These are phyloP conservation scores for Berberis thunbergii DNA, from an alignment of 164 flowering plant species.

Conservation along the genomic window DNA sequence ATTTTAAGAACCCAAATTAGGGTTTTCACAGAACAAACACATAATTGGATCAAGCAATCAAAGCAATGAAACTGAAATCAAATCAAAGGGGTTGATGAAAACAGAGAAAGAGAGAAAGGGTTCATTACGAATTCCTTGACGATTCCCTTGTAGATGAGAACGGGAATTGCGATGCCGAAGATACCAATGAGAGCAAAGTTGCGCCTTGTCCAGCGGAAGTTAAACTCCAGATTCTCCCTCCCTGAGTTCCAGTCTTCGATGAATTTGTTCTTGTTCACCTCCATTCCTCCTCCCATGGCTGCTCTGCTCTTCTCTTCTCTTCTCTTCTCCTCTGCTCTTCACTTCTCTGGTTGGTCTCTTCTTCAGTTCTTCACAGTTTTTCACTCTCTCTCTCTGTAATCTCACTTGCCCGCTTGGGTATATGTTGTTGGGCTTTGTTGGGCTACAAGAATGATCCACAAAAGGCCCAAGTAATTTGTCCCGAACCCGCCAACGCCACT, in stretches of 20 bases:
- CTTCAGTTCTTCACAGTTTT: too few species aligned
- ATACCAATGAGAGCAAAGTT: constrained; percentile 66
- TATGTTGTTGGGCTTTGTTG: too few species aligned
- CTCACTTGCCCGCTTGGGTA: too few species aligned
- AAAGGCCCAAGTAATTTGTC: too few species aligned
- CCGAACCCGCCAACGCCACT: too few species aligned
- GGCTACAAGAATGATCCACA: too few species aligned
- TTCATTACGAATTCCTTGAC: constrained; percentile 65
- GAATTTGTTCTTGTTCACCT: constrained; percentile 64
- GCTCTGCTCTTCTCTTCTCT: not conserved
- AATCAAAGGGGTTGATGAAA: not conserved
- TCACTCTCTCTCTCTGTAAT: too few species aligned
- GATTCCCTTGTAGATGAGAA: constrained; percentile 78
- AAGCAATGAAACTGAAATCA: too few species aligned
- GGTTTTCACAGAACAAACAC: too few species aligned
- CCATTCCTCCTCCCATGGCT: constrained; percentile 90
- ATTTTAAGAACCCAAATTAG: too few species aligned
- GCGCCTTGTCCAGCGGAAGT: constrained; percentile 88
- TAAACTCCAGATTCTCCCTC: constrained; percentile 70
- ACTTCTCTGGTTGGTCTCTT: not conserved
- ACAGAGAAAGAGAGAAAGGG: not conserved
- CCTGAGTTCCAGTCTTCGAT: constrained; percentile 75
- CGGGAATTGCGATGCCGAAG: constrained; percentile 79
- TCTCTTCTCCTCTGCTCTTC: constrained; percentile 3
- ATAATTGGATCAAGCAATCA: too few species aligned